These are phyloP conservation scores for Fusarium buxicola DNA, from an alignment of 2,329 filamentous ascomycete species.

Conservation along the genomic window DNA sequence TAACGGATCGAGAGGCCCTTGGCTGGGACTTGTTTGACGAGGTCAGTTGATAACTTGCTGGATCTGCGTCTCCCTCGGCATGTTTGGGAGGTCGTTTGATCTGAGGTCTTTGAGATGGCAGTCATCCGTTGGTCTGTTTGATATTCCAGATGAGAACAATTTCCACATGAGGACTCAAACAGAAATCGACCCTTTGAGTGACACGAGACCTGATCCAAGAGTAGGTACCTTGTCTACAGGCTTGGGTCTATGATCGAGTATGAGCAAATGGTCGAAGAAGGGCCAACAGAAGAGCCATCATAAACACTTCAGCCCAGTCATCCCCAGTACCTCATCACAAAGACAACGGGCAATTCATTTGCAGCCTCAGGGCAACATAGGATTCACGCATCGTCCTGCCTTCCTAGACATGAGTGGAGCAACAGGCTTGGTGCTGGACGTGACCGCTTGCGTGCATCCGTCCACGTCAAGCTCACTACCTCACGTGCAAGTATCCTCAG, in stretches of 20 bases:
- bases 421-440: slow-evolving; percentile 1
- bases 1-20: slow-evolving; percentile 22
- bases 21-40: neutral
- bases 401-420: too few species aligned
- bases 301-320: neutral
- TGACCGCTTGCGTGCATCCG: slow-evolving; percentile 22
- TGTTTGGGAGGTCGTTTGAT: slow-evolving; percentile 28
- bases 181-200: slow-evolving; percentile 12
- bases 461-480: slow-evolving; percentile 15
- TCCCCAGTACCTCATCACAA: slow-evolving; percentile 1
- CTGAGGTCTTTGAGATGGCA: slow-evolving; percentile 7
- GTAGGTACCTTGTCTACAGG: neutral
- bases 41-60: slow-evolving; percentile 34
- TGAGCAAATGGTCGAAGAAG: slow-evolving; percentile 13
- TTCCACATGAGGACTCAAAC: slow-evolving; percentile 18
- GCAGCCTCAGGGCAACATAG: neutral
- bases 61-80: neutral
- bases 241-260: neutral
- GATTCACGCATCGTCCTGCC: slow-evolving; percentile 11
- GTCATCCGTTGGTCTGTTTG: slow-evolving; percentile 25
- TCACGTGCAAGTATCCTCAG: slow-evolving; percentile 37
- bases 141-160: slow-evolving; percentile 2
- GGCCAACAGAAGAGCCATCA: neutral
- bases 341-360: neutral
- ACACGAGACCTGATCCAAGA: slow-evolving; percentile 30